Percentiles rank a stretch among this genome's conserved stretches.
Evolutionary conservation across 805 yeast species (phyloP).

Genomic region (Candida tallmaniae): DNA sequence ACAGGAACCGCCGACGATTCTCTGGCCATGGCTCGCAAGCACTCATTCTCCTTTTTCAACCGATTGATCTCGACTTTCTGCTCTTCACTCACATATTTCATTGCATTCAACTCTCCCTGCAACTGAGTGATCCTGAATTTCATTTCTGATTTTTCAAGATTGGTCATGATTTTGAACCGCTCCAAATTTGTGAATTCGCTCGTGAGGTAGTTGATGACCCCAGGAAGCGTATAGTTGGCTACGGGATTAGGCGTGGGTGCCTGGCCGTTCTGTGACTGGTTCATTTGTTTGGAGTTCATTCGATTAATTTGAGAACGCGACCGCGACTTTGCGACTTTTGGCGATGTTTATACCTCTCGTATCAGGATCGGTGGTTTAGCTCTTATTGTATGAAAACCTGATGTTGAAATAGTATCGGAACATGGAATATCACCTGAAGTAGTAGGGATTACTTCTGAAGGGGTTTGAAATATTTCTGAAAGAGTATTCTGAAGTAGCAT

Average conservation of each 20-base stretch:
- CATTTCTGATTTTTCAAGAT: constrained; percentile 49
- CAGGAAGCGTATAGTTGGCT: constrained; percentile 48
- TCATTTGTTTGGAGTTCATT: constrained; percentile 6
- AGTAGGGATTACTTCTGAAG: too few relatives aligned
- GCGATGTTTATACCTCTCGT: too few relatives aligned
- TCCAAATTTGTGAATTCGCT: constrained; percentile 50
- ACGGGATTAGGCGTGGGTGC: constrained; percentile 24
- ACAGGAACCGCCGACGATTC: too few relatives aligned
- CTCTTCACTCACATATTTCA: constrained; percentile 38
- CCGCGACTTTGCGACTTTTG: too few relatives aligned
- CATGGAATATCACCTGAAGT: too few relatives aligned
- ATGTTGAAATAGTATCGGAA: too few relatives aligned
- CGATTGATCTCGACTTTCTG: constrained; percentile 35
- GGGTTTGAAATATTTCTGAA: too few relatives aligned
- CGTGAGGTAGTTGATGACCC: constrained; percentile 55
- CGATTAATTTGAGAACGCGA: too few relatives aligned
- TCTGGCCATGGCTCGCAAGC: too few relatives aligned
- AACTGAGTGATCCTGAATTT: constrained; percentile 47
- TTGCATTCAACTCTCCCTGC: constrained; percentile 48
- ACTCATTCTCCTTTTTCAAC: constrained; percentile 28
- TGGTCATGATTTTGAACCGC: constrained; percentile 44
- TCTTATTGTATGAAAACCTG: too few relatives aligned
- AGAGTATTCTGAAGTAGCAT: too few relatives aligned
- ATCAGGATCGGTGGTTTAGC: too few relatives aligned
- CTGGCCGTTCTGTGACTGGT: constrained; percentile 9